These are phyloP conservation scores for Erodium chrysanthum DNA, from an alignment of 441 rosid genomes.

Conservation along the genomic window DNA sequence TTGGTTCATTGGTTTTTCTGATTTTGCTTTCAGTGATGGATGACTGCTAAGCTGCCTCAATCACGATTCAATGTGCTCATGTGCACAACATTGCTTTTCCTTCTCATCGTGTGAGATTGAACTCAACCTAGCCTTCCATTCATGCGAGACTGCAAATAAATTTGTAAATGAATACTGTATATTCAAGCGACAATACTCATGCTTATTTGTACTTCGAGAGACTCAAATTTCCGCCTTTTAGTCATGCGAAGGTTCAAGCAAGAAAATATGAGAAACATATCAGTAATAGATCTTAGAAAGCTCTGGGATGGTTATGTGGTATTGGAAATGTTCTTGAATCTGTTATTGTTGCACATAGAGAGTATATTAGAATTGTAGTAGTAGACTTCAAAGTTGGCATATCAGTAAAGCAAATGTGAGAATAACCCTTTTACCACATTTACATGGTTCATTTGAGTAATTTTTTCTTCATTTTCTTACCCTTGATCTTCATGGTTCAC, in stretches of 20 bases:
- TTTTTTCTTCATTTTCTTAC: no score
- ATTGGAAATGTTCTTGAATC: neutral
- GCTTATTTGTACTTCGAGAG: neutral
- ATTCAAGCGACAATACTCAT: neutral
- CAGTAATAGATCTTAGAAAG: neutral
- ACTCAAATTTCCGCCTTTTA: neutral
- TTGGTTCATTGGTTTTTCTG: neutral
- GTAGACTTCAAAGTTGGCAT: no score
- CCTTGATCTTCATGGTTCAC: no score
- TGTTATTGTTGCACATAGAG: no score
- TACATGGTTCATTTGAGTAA: no score
- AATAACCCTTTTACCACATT: neutral
- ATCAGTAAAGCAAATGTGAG: neutral
- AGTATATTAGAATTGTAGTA: no score
- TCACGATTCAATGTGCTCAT: neutral
- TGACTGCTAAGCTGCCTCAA: slow-evolving; percentile 5
- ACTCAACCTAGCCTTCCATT: slow-evolving; percentile 5
- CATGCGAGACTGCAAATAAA: neutral
- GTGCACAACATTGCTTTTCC: neutral
- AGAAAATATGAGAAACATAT: neutral
- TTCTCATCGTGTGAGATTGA: neutral
- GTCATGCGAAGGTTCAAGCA: neutral
- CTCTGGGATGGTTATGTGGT: neutral
- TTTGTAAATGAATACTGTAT: slow-evolving; percentile 1
- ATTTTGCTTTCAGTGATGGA: neutral